Conservation (phyloP, 1,284 basidiomycete genomes). For the Sporisorium scitamineum region DNA sequence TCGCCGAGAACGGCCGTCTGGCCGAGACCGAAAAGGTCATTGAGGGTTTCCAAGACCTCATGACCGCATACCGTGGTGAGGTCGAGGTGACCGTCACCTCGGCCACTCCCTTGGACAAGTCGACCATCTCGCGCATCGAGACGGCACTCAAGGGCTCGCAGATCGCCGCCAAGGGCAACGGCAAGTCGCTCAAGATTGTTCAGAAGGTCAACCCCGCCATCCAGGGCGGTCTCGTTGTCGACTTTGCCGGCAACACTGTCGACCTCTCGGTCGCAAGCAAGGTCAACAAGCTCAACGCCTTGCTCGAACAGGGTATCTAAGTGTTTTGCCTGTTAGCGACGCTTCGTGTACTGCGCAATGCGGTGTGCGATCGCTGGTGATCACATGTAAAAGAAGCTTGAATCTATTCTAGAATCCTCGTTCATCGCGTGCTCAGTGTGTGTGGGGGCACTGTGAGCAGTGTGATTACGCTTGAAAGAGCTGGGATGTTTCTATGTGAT, state of each 20-base stretch:
- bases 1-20: conserved; percentile 94
- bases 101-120: conserved; percentile 67
- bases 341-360: too few species aligned
- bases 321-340: not conserved
- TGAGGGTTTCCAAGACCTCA: conserved; percentile 89
- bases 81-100: conserved; percentile 90
- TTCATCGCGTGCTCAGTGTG: not conserved
- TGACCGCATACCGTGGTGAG: conserved; percentile 91
- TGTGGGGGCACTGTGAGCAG: not conserved
- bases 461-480: not conserved
- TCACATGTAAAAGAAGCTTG: not conserved
- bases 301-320: conserved; percentile 72
- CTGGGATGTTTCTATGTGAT: not conserved
- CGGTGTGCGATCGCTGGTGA: not conserved
- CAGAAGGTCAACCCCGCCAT: conserved; percentile 67
- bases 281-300: conserved; percentile 92
- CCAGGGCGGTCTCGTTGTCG: conserved; percentile 82
- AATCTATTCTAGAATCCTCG: conserved; percentile 5
- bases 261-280: conserved; percentile 92
- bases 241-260: conserved; percentile 98
- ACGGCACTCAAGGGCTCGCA: conserved; percentile 63
- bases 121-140: conserved; percentile 63
- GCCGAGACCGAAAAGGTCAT: conserved; percentile 86
- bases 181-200: conserved; percentile 66
- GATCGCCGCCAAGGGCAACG: conserved; percentile 59